A percentile compares a stretch with the other conserved stretches of the same genome.
phyloP scores from a whole-genome alignment of 805 yeast species.

The Candida saitoana region DNA sequence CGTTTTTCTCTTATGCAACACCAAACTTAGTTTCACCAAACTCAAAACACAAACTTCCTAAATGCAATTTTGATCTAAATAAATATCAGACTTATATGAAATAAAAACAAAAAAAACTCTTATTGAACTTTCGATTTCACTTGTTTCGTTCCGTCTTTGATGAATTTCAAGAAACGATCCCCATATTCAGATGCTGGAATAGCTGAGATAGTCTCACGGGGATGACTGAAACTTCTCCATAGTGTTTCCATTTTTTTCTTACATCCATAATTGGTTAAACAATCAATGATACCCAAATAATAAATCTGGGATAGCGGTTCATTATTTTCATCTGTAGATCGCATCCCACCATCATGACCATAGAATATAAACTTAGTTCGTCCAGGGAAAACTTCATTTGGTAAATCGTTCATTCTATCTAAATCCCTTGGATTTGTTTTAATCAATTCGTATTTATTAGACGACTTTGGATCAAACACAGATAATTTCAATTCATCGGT shows the following conservation, averaged over 20 bases:
- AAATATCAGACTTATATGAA: background rate
- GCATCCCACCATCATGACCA: slow-evolving; percentile 79
- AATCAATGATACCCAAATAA: slow-evolving; percentile 91
- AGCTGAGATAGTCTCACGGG: slow-evolving; percentile 73
- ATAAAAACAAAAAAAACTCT: background rate
- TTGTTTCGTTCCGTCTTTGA: slow-evolving; percentile 33
- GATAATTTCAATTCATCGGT: slow-evolving; percentile 33
- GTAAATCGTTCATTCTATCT: slow-evolving; percentile 38
- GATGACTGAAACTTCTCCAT: slow-evolving; percentile 70
- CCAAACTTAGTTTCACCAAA: background rate
- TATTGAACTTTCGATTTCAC: slow-evolving; percentile 10
- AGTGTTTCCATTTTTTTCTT: slow-evolving; percentile 80
- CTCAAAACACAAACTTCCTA: background rate
- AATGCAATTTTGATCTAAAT: background rate
- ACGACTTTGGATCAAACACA: slow-evolving; percentile 41
- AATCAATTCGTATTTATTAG: slow-evolving; percentile 34
- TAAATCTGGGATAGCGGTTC: slow-evolving; percentile 66
- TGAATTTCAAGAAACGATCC: slow-evolving; percentile 72
- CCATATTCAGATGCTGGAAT: slow-evolving; percentile 91
- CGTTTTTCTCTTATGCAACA: background rate
- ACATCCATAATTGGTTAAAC: slow-evolving; percentile 75
- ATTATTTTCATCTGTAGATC: slow-evolving; percentile 62
- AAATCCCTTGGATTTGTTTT: slow-evolving; percentile 46
- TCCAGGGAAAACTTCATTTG: slow-evolving; percentile 42
- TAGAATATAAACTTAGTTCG: slow-evolving; percentile 58